Evolutionary conservation across 345 rosid genomes (phyloP).

Genomic region (Erysimum cheiranthoides): DNA sequence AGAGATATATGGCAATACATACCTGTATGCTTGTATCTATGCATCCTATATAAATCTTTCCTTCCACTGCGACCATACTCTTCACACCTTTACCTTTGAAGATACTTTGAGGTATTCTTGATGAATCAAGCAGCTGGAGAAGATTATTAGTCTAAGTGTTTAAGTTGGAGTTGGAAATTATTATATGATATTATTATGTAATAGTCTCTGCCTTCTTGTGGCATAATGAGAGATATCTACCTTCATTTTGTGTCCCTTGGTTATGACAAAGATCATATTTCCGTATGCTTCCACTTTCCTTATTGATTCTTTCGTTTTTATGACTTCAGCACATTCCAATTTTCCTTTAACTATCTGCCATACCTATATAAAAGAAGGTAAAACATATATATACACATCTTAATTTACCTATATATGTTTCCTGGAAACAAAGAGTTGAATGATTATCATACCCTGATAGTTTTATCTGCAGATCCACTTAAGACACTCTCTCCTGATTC

Average conservation of each 20-base stretch:
- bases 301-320: slow-evolving; percentile 66
- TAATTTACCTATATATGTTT: no score
- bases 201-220: background rate
- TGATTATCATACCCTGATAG: slow-evolving; percentile 58
- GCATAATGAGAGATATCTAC: slow-evolving; percentile 43
- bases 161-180: background rate
- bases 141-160: slow-evolving; percentile 19
- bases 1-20: background rate
- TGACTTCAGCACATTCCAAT: slow-evolving; percentile 72
- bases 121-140: slow-evolving; percentile 71
- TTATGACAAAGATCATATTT: slow-evolving; percentile 54
- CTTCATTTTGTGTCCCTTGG: slow-evolving; percentile 70
- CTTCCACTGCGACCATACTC: slow-evolving; percentile 64
- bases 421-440: slow-evolving; percentile 7
- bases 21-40: slow-evolving; percentile 91
- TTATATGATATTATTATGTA: slow-evolving; percentile 4
- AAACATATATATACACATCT: background rate
- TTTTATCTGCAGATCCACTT: slow-evolving; percentile 90
- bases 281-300: slow-evolving; percentile 63
- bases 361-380: slow-evolving; percentile 52
- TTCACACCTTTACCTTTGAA: slow-evolving; percentile 67
- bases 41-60: slow-evolving; percentile 82
- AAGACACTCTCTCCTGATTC: slow-evolving; percentile 79
- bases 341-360: slow-evolving; percentile 77
- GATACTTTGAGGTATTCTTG: slow-evolving; percentile 56